A percentile compares a stretch with the other conserved stretches of the same genome.
Evolutionary conservation across 129 eudicot species (phyloP).

Genomic region (Cynara cardunculus): DNA sequence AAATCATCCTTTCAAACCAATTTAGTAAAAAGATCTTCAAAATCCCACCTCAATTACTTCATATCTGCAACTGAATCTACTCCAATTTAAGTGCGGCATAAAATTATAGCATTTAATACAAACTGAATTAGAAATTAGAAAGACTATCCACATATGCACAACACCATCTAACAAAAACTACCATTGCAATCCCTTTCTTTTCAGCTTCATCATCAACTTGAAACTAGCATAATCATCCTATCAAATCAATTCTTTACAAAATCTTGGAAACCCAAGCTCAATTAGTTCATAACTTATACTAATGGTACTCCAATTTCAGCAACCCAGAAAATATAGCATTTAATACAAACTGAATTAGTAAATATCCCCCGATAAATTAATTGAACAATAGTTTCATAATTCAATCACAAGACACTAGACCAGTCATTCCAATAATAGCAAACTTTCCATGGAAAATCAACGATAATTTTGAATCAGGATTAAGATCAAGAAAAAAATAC

Average conservation of each 20-base stretch:
- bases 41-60: neutral
- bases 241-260: neutral
- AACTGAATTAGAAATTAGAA: neutral
- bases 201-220: neutral
- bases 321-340: neutral
- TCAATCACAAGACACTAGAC: neutral
- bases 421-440: neutral
- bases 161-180: neutral
- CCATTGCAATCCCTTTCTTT: neutral
- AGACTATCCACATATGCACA: slow-evolving; percentile 8
- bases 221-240: neutral
- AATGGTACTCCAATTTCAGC: neutral
- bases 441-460: neutral
- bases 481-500: slow-evolving; percentile 28
- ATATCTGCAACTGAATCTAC: neutral
- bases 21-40: neutral
- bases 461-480: neutral
- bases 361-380: neutral
- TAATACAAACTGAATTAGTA: neutral
- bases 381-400: neutral
- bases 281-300: neutral
- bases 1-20: neutral
- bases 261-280: neutral
- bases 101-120: slow-evolving; percentile 7
- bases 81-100: slow-evolving; percentile 1